Percentiles rank a stretch among this genome's conserved stretches.
phyloP scores from a whole-genome alignment of 2,329 filamentous ascomycete genomes.

The Tolypocladium inflatum region DNA sequence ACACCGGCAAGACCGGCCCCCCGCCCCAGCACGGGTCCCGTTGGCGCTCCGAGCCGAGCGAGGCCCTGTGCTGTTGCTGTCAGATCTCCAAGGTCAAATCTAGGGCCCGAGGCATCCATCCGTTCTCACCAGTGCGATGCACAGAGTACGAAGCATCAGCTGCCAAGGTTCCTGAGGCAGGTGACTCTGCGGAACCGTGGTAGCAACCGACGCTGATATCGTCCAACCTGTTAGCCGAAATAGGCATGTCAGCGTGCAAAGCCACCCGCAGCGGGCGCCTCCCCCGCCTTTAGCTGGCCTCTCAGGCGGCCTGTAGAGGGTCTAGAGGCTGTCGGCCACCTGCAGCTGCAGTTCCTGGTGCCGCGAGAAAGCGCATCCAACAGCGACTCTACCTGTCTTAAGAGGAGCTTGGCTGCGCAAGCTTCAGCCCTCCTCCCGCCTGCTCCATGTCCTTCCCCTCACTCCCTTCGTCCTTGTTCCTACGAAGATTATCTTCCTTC shows the following conservation, averaged over 20 bases:
- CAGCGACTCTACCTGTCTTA: not conserved
- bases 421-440: slow-evolving; percentile 7
- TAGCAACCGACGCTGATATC: not conserved
- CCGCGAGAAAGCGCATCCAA: not conserved
- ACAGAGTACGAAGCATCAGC: not conserved
- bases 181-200: not conserved
- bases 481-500: slow-evolving; percentile 23
- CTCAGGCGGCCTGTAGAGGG: not conserved
- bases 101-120: not conserved
- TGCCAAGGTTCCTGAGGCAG: not conserved
- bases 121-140: not conserved
- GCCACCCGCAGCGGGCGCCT: not conserved
- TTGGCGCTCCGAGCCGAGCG: not conserved
- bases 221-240: not conserved
- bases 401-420: not conserved
- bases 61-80: not conserved
- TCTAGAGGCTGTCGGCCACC: not conserved
- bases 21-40: not conserved
- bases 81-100: not conserved
- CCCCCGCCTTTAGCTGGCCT: not conserved
- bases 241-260: not conserved
- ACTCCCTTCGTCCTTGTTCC: slow-evolving; percentile 18
- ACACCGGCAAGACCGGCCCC: not conserved
- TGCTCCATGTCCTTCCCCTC: slow-evolving; percentile 21
- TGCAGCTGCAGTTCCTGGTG: not conserved